Evolutionary conservation across 345 rosid species (phyloP), one percentile per base, ranked within the genome.

Genomic region (Euphorbia peplus): DNA sequence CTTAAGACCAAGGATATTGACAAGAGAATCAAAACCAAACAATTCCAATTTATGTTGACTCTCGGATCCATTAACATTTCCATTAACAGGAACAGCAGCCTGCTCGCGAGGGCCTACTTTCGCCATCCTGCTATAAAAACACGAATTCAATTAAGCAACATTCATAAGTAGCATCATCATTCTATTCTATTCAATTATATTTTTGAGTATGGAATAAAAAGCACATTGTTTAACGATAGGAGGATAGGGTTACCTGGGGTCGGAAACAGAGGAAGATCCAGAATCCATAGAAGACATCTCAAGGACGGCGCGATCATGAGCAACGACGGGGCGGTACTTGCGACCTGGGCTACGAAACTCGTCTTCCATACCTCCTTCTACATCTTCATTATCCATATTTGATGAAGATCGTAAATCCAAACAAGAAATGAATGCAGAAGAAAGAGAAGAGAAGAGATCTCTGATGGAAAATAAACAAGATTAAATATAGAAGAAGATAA

Each of bases 1-100:
- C 79, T 82, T 88, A 72, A 95, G 90, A 65, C 99, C 99, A 78
- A 95, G 99, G 81, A 95, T 92, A 75, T 83, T 90, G 63, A 95
- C 99, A 73, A 95, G 98, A 63, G 99, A 95, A 81, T 92, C 99
- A 22, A 95, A 95, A 80, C 99, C 99, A 86, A 95, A 95, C 78
- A 95, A 79, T 74, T 95, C 99, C 82, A 95, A 81, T 68, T 83
- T 92, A 65, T 93, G 80, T 63, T 89, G 93, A n/a, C 74, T 77
- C 41, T 77, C 90, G n/a, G 83, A 75, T 32, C 88, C 93, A 84
- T 85, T 82, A n/a, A 69, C 72, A 46, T 35, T 77, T 65, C 76
- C 80, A 79, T 83, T 78, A 26, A 76, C 83, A 24, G 86, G 78
- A 65, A 67, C 35, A 18, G 68, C 44, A 69, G 76, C 84, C 54